These are phyloP conservation scores for Fusarium abutilonis DNA, from an alignment of 2,329 filamentous ascomycete genomes.

Conservation along the genomic window DNA sequence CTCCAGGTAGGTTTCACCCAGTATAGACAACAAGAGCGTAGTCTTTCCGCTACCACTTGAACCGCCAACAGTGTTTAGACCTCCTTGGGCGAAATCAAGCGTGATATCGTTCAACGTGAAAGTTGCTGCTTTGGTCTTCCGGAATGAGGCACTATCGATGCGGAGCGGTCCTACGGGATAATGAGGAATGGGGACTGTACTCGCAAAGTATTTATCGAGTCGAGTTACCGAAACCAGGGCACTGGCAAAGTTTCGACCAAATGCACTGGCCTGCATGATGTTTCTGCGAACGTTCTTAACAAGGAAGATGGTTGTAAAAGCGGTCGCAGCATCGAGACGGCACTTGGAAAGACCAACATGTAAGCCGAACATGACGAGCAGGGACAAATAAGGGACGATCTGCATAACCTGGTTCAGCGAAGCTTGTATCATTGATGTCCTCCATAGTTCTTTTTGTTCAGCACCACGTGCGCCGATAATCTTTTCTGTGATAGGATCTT, in stretches of 20 bases:
- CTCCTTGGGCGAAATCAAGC: slow-evolving; percentile 63
- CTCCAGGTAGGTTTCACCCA: slow-evolving; percentile 65
- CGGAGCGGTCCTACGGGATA: slow-evolving; percentile 62
- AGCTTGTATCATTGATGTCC: slow-evolving; percentile 59
- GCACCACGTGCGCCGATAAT: slow-evolving; percentile 60
- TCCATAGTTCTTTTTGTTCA: slow-evolving; percentile 66
- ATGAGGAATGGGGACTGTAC: slow-evolving; percentile 57
- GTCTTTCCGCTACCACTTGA: slow-evolving; percentile 67
- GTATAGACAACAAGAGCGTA: slow-evolving; percentile 62
- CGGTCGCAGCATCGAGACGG: slow-evolving; percentile 64
- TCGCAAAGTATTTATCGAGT: slow-evolving; percentile 64
- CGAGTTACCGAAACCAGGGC: slow-evolving; percentile 59
- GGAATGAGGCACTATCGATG: slow-evolving; percentile 59
- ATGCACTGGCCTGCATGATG: slow-evolving; percentile 59
- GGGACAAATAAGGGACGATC: slow-evolving; percentile 61
- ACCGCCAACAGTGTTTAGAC: slow-evolving; percentile 64
- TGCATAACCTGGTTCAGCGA: slow-evolving; percentile 61
- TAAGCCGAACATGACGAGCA: slow-evolving; percentile 64
- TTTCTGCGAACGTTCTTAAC: slow-evolving; percentile 64
- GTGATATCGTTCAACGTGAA: slow-evolving; percentile 61
- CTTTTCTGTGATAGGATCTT: slow-evolving; percentile 61
- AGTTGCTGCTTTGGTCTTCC: slow-evolving; percentile 59
- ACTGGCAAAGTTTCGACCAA: slow-evolving; percentile 51
- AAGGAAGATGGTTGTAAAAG: slow-evolving; percentile 66
- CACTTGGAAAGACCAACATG: slow-evolving; percentile 60